Conservation (phyloP, 2,329 filamentous ascomycete species). For the Tolypocladium paradoxum region DNA sequence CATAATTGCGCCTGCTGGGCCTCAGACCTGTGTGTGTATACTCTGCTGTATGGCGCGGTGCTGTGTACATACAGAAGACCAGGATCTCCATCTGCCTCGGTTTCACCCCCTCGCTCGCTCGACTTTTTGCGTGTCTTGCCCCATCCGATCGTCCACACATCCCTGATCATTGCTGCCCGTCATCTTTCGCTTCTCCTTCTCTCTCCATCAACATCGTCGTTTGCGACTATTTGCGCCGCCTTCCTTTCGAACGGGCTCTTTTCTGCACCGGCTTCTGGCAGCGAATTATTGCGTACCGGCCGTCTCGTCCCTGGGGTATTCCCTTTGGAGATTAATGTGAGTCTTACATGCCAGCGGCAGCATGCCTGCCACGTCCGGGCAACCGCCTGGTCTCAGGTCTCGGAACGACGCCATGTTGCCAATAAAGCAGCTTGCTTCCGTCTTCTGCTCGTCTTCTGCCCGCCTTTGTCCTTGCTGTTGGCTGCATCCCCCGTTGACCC, state of each 20-base stretch:
- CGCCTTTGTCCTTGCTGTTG: not conserved
- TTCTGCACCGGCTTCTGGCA: not conserved
- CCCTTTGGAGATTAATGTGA: constrained; percentile 25
- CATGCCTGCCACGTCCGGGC: constrained; percentile 16
- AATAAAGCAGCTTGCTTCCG: not conserved
- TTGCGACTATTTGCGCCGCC: not conserved
- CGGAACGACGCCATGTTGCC: not conserved
- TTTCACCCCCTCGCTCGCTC: constrained; percentile 3
- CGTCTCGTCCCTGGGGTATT: not conserved
- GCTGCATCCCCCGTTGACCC: not conserved
- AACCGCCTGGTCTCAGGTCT: constrained; percentile 14
- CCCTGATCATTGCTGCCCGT: not conserved
- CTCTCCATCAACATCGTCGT: not conserved
- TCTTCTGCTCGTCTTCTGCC: constrained; percentile 3
- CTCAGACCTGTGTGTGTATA: not conserved
- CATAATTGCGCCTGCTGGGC: not conserved
- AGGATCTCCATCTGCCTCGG: constrained; percentile 1
- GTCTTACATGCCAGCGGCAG: constrained; percentile 14
- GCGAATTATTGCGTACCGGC: not conserved
- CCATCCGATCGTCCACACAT: not conserved
- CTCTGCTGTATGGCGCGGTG: not conserved
- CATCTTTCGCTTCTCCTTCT: not conserved
- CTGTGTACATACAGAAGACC: not conserved
- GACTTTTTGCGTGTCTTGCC: not conserved
- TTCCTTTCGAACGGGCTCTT: not conserved